Evolutionary conservation across 257 asterid species (phyloP).

Genomic region (Eustoma russellianum): DNA sequence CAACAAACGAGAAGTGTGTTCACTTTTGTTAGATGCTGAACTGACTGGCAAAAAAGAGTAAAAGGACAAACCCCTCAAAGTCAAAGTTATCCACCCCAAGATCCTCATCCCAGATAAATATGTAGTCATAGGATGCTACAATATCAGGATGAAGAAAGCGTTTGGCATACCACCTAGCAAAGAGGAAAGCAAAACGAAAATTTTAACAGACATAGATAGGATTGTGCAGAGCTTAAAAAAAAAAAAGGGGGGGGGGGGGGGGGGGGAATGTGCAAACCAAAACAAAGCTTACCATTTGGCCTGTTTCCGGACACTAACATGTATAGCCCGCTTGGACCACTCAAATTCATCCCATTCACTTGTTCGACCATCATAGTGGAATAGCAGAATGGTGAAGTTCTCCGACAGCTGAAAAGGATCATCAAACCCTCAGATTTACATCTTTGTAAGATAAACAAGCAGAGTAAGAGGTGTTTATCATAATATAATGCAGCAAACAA

Average conservation of each 20-base stretch:
- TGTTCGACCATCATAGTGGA: slow-evolving; percentile 87
- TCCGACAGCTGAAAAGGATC: slow-evolving; percentile 63
- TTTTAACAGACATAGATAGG: background rate
- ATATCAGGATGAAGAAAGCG: slow-evolving; percentile 88
- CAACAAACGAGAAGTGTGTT: no score
- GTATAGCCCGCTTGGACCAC: slow-evolving; percentile 88
- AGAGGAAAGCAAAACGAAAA: slow-evolving; percentile 2
- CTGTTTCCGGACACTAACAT: slow-evolving; percentile 64
- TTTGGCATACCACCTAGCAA: slow-evolving; percentile 90
- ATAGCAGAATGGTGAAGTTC: slow-evolving; percentile 66
- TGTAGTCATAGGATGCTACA: slow-evolving; percentile 72
- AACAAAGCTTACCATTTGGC: slow-evolving; percentile 58
- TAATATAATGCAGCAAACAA: background rate
- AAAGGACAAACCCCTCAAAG: slow-evolving; percentile 60
- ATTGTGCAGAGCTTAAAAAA: background rate
- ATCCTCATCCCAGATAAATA: slow-evolving; percentile 92
- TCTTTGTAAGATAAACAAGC: background rate
- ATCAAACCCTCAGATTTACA: slow-evolving; percentile 9
- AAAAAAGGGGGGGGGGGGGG: no score
- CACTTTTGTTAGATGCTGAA: background rate
- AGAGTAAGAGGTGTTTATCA: background rate
- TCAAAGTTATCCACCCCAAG: slow-evolving; percentile 73
- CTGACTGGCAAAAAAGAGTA: slow-evolving; percentile 1
- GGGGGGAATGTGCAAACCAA: background rate
- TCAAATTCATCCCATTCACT: slow-evolving; percentile 93